Evolutionary conservation across 768 basidiomycete species (phyloP).

Genomic region (Lyophyllum decastes): DNA sequence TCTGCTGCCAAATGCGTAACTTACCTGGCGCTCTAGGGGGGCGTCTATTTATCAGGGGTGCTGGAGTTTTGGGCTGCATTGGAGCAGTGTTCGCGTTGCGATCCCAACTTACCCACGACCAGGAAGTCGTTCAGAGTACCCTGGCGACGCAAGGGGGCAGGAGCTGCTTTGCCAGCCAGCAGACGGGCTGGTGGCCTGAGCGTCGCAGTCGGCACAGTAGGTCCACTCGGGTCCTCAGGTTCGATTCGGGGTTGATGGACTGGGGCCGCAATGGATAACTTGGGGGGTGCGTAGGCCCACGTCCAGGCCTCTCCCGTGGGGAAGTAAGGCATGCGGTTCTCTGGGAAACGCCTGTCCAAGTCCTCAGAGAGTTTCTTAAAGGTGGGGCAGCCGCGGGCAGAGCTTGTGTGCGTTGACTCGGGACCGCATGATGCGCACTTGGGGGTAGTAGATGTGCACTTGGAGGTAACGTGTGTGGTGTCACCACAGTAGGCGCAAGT

Average conservation of each 20-base stretch:
- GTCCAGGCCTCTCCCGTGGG: background rate
- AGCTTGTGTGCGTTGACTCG: background rate
- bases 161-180: background rate
- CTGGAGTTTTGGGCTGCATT: background rate
- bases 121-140: background rate
- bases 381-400: background rate
- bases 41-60: background rate
- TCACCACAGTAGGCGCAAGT: background rate
- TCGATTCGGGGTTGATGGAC: too few relatives aligned
- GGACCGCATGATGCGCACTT: background rate
- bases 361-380: background rate
- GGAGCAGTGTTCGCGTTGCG: background rate
- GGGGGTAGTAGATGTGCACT: background rate
- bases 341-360: background rate
- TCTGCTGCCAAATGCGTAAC: background rate
- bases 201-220: background rate
- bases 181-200: background rate
- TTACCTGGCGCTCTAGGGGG: background rate
- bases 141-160: background rate
- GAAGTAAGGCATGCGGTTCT: background rate
- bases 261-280: background rate
- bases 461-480: background rate
- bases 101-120: too few relatives aligned
- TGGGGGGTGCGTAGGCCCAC: background rate
- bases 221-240: background rate